A percentile compares a stretch with the other conserved stretches of the same genome.
phyloP scores from a whole-genome alignment of 495 filamentous ascomycete genomes.

The Chaetomidium leptoderma region DNA sequence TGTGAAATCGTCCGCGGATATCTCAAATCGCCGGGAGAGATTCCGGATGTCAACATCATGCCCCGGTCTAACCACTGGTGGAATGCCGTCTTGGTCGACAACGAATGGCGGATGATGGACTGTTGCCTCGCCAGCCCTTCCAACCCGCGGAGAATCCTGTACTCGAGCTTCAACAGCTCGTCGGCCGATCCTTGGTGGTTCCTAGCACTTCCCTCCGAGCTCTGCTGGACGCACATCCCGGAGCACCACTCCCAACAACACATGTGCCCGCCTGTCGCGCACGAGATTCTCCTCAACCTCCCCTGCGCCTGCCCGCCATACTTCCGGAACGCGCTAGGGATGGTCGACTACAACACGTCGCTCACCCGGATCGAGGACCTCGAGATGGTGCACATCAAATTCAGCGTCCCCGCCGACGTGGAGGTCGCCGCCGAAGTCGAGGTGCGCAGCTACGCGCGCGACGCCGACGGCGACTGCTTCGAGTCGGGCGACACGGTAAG shows the following conservation, averaged over 20 bases:
- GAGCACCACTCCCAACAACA: conserved; percentile 83
- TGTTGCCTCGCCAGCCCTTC: conserved; percentile 88
- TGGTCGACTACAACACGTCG: conserved; percentile 89
- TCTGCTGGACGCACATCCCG: conserved; percentile 94
- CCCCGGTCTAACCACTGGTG: conserved; percentile 94
- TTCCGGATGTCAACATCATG: conserved; percentile 68
- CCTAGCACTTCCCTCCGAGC: conserved; percentile 75
- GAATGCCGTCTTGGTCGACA: conserved; percentile 92
- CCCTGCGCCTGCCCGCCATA: conserved; percentile 81
- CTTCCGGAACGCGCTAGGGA: conserved; percentile 72
- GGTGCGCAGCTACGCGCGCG: conserved; percentile 69
- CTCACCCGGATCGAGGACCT: conserved; percentile 80
- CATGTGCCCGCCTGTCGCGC: conserved; percentile 79
- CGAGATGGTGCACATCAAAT: conserved; percentile 84
- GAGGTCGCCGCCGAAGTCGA: conserved; percentile 95
- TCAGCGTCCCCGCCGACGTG: conserved; percentile 80
- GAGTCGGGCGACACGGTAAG: conserved; percentile 83
- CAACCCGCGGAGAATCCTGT: conserved; percentile 70
- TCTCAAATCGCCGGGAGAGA: conserved; percentile 84
- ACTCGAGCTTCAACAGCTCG: conserved; percentile 64
- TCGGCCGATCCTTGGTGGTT: conserved; percentile 88
- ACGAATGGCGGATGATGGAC: conserved; percentile 96
- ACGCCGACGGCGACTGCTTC: conserved; percentile 86
- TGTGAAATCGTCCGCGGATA: conserved; percentile 81
- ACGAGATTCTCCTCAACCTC: conserved; percentile 76